Base-by-base conservation (phyloP, 1,139 yeast species). In the Suzukiozyma palmioleophila region DNA sequence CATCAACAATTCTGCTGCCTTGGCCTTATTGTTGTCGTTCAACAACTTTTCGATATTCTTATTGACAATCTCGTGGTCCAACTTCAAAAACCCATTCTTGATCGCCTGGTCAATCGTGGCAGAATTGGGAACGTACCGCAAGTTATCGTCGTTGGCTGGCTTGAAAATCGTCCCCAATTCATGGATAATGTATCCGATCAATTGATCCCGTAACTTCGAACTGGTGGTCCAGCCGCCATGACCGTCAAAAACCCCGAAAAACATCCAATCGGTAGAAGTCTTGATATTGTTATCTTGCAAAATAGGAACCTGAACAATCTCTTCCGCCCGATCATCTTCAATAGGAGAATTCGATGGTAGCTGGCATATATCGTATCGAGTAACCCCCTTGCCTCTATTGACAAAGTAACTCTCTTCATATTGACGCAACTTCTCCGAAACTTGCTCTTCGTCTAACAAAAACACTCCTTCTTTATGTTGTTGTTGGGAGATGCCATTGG, bases 221-320 rank as follows among this genome's bases (percentile, higher is more conserved):
- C 94, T 81, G 1, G 98, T 94, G 44, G 87, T 86, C 82, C 96
- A 89, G 14, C 99, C 98, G 3, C 96, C 89, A 60, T 92, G 99
- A 10, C 99, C 99, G 61, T 92, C 98, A 59, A 84, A 92, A 0
- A 94, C 79, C 2, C 97, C 96, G 75, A 95, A 94, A 56, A 92
- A 88, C 78, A 86, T 84, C 86, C 97, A 84, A 59, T 90, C 97
- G 1, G 94, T 75, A 34, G 77, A 71, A 2, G 79, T 75, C 40
- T 66, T 68, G 40, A 71, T 66, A 46, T 75, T 73, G 51, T 75
- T 75, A 40, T 66, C 73, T 51, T 77, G 79, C 43, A 74, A 64
- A 30, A 81, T 69, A 3, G 95, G 95, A 0, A 88, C 88, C 44
- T 87, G 89, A 10, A 90, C 83, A 33, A 89, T 79, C 48, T 84